These are phyloP conservation scores for Tylopilus rubrobrunneus DNA, from an alignment of 768 basidiomycete genomes.

Conservation along the genomic window DNA sequence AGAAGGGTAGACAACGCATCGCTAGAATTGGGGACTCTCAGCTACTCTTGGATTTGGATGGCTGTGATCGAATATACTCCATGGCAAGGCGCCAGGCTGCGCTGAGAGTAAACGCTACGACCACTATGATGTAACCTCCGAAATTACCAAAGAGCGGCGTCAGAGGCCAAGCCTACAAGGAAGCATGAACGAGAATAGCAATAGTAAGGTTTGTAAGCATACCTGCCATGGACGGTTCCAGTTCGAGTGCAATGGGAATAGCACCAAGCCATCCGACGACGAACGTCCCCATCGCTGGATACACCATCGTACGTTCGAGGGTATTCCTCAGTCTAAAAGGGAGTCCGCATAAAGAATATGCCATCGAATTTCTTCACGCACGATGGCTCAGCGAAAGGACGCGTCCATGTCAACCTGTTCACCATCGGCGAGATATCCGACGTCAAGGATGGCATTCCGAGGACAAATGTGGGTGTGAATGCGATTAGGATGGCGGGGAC, in stretches of 20 bases:
- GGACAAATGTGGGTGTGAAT: slow-evolving; percentile 65
- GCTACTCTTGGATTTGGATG: slow-evolving; percentile 20
- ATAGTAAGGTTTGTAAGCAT: slow-evolving; percentile 19
- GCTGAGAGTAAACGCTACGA: slow-evolving; percentile 50
- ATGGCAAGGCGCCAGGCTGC: slow-evolving; percentile 36
- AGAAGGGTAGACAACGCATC: slow-evolving; percentile 6
- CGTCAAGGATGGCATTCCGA: slow-evolving; percentile 56
- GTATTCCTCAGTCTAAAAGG: slow-evolving; percentile 50
- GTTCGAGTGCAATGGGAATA: slow-evolving; percentile 82
- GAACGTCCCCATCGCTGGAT: slow-evolving; percentile 69
- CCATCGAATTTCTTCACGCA: slow-evolving; percentile 40
- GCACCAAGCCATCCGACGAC: slow-evolving; percentile 79
- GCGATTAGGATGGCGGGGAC: slow-evolving; percentile 63
- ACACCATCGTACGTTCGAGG: slow-evolving; percentile 74
- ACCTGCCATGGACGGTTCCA: slow-evolving; percentile 99
- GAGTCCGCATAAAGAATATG: slow-evolving; percentile 1
- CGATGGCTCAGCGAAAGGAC: slow-evolving; percentile 80
- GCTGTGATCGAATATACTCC: slow-evolving; percentile 31
- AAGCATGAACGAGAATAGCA: neutral
- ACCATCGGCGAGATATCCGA: slow-evolving; percentile 42
- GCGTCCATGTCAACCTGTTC: slow-evolving; percentile 64
- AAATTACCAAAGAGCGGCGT: slow-evolving; percentile 73
- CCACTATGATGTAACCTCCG: slow-evolving; percentile 58
- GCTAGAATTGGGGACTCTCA: slow-evolving; percentile 9
- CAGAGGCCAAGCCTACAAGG: slow-evolving; percentile 76